Percentiles rank a stretch among this genome's conserved stretches.
These are phyloP conservation scores for Lathyrus oleraceus DNA, from an alignment of 306 rosid genomes.

Conservation along the genomic window DNA sequence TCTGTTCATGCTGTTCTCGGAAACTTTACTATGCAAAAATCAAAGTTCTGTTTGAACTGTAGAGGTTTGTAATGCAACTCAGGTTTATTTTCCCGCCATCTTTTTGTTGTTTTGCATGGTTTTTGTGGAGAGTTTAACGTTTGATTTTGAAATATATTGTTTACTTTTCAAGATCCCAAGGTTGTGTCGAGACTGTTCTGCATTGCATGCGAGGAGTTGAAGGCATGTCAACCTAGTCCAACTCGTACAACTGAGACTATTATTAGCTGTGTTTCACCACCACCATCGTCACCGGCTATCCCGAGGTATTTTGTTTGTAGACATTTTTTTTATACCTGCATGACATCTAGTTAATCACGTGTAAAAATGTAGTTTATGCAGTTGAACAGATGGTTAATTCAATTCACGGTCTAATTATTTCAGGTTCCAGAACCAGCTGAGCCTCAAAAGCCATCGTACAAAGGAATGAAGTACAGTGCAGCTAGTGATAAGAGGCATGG, in stretches of 20 bases:
- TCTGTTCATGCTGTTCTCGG: constrained; percentile 46
- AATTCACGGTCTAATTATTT: neutral
- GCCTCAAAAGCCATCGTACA: constrained; percentile 31
- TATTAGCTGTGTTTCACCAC: constrained; percentile 9
- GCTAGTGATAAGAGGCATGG: constrained; percentile 51
- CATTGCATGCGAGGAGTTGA: constrained; percentile 45
- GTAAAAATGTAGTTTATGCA: too few relatives aligned
- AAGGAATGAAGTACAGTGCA: constrained; percentile 43
- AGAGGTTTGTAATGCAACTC: constrained; percentile 52
- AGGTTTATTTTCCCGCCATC: neutral
- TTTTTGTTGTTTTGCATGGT: neutral
- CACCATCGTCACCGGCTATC: too few relatives aligned
- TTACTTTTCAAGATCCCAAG: constrained; percentile 35
- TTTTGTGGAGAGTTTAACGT: neutral
- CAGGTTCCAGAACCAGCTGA: constrained; percentile 40
- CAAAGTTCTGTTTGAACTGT: constrained; percentile 63
- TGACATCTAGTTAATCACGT: too few relatives aligned
- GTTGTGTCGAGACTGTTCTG: constrained; percentile 56
- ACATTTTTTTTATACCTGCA: too few relatives aligned
- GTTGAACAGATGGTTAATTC: neutral
- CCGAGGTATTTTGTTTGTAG: constrained; percentile 17
- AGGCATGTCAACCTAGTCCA: constrained; percentile 32
- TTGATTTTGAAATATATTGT: constrained; percentile 33
- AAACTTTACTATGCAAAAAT: constrained; percentile 46
- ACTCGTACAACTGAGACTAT: constrained; percentile 25